Base-by-base conservation (phyloP, 257 asterid species). In the Solanum sparsipilum region DNA sequence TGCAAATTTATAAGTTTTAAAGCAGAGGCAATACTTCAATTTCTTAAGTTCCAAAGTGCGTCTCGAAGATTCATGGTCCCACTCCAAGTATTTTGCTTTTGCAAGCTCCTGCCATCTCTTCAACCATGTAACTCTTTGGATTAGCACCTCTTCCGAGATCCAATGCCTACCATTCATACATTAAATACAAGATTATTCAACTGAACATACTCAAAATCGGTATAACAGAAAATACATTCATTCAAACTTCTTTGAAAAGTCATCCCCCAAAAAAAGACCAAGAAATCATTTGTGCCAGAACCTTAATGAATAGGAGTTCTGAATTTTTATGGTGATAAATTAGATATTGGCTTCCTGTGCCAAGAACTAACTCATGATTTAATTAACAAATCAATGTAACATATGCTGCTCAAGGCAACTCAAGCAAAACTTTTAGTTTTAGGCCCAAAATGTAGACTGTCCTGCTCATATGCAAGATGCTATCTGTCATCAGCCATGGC, bases 21-120 rank as follows among this genome's bases (percentile, higher is more conserved):
- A 21, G 84, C 67, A 58, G 86, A 70, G 39, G 44, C 87, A 86
- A 78, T 90, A 96, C 99, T 94, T 96, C 86, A 97, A 91, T 72
- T 74, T 95, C 74, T 92, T 93, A 89, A 96, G 95, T 29, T 96
- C 96, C 96, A 93, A 92, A 84, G 98, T 91, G 48, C 98, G 95
- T 90, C 67, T 86, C 65, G 94, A 89, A 21, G 98, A 94, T 89
- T 92, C 94, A 86, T 92, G 86, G 87, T 97, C 98, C 99, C 99
- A 97, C 65, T 74, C 82, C 78, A 94, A 85, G 90, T 97, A 97
- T 92, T 93, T 95, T 73, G 98, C 99, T 88, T 86, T 95, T 56
- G 98, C 96, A 79, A 97, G 98, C 91, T 93, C 99, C 90, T 89
- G 96, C 99, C 99, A 97, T 96, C 89, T 97, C 98, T 90, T 96